Percentiles rank a stretch among this genome's conserved stretches.
These are phyloP conservation scores for Solanum dulcamara DNA, from an alignment of 257 asterid genomes.

Conservation along the genomic window DNA sequence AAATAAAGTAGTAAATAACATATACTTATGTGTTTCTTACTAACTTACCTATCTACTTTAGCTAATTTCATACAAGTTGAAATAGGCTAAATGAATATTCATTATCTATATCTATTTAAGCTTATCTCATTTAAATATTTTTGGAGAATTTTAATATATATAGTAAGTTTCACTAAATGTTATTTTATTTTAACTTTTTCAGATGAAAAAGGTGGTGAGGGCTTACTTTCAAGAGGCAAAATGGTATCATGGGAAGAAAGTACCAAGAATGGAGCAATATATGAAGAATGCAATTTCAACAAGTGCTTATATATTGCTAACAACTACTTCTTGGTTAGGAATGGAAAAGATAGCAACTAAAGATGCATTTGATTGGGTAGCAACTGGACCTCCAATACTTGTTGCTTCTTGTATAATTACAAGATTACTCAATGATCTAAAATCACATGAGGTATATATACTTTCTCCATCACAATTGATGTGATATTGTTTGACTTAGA, in stretches of 20 bases:
- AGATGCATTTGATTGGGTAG: slow-evolving; percentile 16
- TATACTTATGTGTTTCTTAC: no score
- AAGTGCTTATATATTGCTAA: background rate
- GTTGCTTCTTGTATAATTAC: slow-evolving; percentile 9
- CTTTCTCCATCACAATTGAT: no score
- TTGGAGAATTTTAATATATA: background rate
- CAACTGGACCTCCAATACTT: slow-evolving; percentile 7
- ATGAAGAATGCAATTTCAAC: slow-evolving; percentile 6
- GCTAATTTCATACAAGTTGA: no score
- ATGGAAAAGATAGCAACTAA: background rate
- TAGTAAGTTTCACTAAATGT: background rate
- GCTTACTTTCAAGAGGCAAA: slow-evolving; percentile 13
- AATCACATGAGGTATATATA: no score
- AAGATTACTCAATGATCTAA: slow-evolving; percentile 13
- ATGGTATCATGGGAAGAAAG: background rate
- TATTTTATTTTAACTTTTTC: no score
- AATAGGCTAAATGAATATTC: no score
- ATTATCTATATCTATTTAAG: no score
- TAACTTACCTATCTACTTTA: no score
- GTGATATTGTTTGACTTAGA: no score
- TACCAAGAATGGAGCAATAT: background rate
- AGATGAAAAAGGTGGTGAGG: slow-evolving; percentile 21
- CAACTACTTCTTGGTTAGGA: background rate
- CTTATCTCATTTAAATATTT: background rate
- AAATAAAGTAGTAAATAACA: background rate